Evolutionary conservation across 208 protist species (phyloP).

Genomic region (Acanthamoeba sp.): DNA sequence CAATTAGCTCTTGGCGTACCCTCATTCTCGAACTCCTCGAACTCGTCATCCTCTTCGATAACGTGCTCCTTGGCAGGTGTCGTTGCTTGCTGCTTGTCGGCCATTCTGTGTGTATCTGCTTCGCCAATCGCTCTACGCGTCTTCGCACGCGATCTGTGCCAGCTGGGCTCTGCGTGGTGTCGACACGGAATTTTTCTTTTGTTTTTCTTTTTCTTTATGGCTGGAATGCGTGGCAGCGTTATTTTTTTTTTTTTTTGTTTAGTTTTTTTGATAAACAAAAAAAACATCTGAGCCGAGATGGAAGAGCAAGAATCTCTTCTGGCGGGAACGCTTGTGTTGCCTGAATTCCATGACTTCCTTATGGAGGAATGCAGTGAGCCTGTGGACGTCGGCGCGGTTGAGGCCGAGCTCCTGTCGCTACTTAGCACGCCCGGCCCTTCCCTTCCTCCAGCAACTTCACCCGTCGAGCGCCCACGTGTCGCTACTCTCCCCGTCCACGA

Average conservation of each 20-base stretch:
- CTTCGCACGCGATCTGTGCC: background rate
- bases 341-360: background rate
- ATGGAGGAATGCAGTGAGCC: background rate
- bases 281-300: no score
- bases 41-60: slow-evolving; percentile 87
- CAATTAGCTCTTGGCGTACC: background rate
- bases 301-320: no score
- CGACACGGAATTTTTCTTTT: no score
- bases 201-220: no score
- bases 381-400: background rate
- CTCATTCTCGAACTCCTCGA: slow-evolving; percentile 87
- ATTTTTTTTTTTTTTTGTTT: no score
- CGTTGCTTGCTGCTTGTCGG: background rate
- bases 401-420: background rate
- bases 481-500: no score
- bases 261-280: no score
- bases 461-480: no score
- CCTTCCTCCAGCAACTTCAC: no score
- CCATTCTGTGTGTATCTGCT: slow-evolving; percentile 4
- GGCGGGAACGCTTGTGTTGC: no score
- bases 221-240: no score
- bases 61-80: slow-evolving; percentile 68
- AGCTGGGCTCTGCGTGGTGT: background rate
- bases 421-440: background rate
- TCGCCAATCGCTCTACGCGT: no score